Base-by-base conservation (phyloP, 129 eudicot genomes). In the Chrysanthemum lavandulifolium region DNA sequence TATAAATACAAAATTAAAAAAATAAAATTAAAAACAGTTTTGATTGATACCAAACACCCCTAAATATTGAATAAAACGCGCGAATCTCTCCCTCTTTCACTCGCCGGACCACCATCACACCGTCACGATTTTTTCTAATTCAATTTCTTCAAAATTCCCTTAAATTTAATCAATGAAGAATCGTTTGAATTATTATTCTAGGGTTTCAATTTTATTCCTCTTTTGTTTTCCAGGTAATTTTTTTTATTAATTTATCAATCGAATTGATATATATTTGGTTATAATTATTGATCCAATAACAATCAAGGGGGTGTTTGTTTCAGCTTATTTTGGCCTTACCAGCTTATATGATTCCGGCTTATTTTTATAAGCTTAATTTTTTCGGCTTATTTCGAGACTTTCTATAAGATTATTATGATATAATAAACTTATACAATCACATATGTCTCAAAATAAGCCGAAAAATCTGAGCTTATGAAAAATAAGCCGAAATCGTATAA, bases 181-280 rank as follows among this genome's bases (percentile, higher is more conserved):
- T 25, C 80, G 84, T 72, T 82, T 82, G 69, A 65, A 25, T 31
- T 31, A 31, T 4, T 31, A 31, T 33, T 59, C 78, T 69, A 73
- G 82, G 89, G 83, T 70, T 85, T 82, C 81, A 47, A 13, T 72
- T 16, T 9, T 77, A 13, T 49, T 90, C 50, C 74, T 86, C 65
- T 59, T 71, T 73, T 82, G 69, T 61, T 79, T 76, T 78, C 86
- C 96, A 76, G 97, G 97, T 91, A 78, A 65, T 5, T 82, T 68
- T 4, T 82, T 68, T 4, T 31, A 31, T 31, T 4, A 31, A 31
- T 31, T 3, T 29, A 29, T 4, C 4, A 64, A 57, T 27, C 40
- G 40, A 29, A 45, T 43, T 66, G 45, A 16, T 57, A 5, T 29
- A 29, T 29, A 29, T 29, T 29, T 29, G 33, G 4, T 29, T 29